A percentile compares a stretch with the other conserved stretches of the same genome.
Evolutionary conservation across 2,329 filamentous ascomycete species (phyloP).

Genomic region (Epichloe hybrida): DNA sequence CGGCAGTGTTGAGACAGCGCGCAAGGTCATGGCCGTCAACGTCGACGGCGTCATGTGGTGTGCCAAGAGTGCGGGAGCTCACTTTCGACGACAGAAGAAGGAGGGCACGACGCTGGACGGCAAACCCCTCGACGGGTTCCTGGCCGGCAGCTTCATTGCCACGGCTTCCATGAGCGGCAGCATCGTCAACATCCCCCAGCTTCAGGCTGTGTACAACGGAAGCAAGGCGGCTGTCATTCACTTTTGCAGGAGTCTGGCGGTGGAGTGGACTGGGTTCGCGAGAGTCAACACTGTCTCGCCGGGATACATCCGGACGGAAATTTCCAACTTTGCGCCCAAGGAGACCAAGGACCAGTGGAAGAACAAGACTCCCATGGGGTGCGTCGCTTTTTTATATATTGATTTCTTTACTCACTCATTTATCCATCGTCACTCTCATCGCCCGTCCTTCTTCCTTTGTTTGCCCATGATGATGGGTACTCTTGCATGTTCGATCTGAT

Average conservation of each 20-base stretch:
- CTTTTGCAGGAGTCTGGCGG: conserved; percentile 52
- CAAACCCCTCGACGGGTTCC: conserved; percentile 45
- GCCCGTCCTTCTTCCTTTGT: not conserved
- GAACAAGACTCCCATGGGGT: conserved; percentile 68
- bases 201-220: conserved; percentile 61
- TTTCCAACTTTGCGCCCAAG: conserved; percentile 48
- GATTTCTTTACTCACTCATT: too few species aligned
- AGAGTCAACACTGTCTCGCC: conserved; percentile 60
- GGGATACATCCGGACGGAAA: conserved; percentile 63
- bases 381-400: conserved; percentile 9
- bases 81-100: conserved; percentile 57
- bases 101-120: conserved; percentile 52
- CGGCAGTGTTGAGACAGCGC: conserved; percentile 49
- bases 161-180: conserved; percentile 70
- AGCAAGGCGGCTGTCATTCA: conserved; percentile 54
- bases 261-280: conserved; percentile 67
- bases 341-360: conserved; percentile 63
- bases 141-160: conserved; percentile 58
- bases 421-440: too few species aligned
- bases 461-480: too few species aligned
- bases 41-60: conserved; percentile 69
- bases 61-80: conserved; percentile 52
- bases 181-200: conserved; percentile 61
- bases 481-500: not conserved
- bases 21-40: conserved; percentile 56